Percentiles rank a stretch among this genome's conserved stretches.
phyloP scores from a whole-genome alignment of 208 protist species.

The Porcisia deanei region DNA sequence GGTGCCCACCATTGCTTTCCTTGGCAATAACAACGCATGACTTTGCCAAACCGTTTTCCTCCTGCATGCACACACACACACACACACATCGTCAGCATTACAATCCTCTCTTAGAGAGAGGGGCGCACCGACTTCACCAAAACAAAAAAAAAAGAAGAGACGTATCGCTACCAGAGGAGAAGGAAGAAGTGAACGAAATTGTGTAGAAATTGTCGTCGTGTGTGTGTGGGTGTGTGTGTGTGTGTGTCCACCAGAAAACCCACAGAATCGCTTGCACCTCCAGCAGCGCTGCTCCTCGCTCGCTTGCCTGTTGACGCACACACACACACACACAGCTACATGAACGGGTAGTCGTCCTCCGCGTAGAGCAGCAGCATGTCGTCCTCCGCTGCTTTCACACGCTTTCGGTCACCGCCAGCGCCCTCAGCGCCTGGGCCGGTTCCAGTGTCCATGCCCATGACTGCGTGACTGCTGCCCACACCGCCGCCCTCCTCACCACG shows the following conservation, averaged over 20 bases:
- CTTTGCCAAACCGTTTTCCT: no score
- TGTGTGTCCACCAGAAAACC: background rate
- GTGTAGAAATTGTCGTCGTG: no score
- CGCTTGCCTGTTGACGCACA: background rate
- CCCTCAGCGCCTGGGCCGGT: slow-evolving; percentile 12
- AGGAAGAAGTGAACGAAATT: no score
- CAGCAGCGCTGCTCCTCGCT: background rate
- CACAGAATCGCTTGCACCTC: background rate
- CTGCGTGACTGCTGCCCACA: slow-evolving; percentile 12
- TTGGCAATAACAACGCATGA: no score
- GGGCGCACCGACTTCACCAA: no score
- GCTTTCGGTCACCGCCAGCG: slow-evolving; percentile 26
- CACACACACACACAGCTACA: slow-evolving; percentile 12
- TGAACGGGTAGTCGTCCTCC: slow-evolving; percentile 58
- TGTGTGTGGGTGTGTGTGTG: no score
- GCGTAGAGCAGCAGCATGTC: slow-evolving; percentile 61
- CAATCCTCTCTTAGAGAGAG: no score
- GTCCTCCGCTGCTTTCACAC: slow-evolving; percentile 45
- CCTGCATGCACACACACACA: no score
- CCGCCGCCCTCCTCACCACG: slow-evolving; percentile 23
- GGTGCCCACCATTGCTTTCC: no score
- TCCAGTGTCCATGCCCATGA: slow-evolving; percentile 15
- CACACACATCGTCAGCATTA: no score
- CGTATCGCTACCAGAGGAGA: no score
- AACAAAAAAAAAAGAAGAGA: no score